These are phyloP conservation scores for Globisporangium recalcitrans DNA, from an alignment of 352 stramenopile species.

Conservation along the genomic window DNA sequence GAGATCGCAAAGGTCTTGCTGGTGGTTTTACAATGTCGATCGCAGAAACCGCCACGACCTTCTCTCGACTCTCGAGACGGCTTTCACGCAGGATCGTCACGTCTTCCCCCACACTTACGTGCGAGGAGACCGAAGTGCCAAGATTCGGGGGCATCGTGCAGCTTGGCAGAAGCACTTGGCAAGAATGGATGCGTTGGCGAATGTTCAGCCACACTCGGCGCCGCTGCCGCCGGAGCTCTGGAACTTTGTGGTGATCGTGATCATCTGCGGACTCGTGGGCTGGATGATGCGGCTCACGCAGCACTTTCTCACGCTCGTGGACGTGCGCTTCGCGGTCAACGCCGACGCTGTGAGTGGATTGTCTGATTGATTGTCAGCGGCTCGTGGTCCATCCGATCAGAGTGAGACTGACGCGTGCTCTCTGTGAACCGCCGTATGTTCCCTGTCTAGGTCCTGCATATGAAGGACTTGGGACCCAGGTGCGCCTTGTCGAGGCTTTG, in stretches of 20 bases:
- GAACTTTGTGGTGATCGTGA: slow-evolving; percentile 46
- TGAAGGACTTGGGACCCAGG: slow-evolving; percentile 30
- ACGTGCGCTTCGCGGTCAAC: slow-evolving; percentile 35
- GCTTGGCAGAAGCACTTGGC: neutral
- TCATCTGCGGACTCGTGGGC: slow-evolving; percentile 35
- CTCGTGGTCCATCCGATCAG: neutral
- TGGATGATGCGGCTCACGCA: slow-evolving; percentile 43
- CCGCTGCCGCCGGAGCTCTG: slow-evolving; percentile 45
- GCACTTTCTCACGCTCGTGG: slow-evolving; percentile 29
- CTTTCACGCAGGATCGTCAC: neutral
- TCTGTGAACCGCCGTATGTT: neutral
- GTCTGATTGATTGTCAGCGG: neutral
- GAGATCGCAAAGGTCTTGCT: too few species aligned
- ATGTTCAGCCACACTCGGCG: neutral
- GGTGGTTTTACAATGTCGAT: neutral
- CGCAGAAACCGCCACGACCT: neutral
- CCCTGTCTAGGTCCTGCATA: slow-evolving; percentile 16
- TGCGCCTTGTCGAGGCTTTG: slow-evolving; percentile 6
- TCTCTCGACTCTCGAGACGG: neutral
- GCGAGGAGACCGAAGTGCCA: too few species aligned
- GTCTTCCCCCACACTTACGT: neutral
- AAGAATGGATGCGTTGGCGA: neutral
- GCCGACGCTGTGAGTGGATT: slow-evolving; percentile 33
- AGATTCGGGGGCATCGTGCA: neutral
- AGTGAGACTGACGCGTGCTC: neutral